A percentile compares a stretch with the other conserved stretches of the same genome.
These are phyloP conservation scores for Aspergillus nanangensis DNA, from an alignment of 495 filamentous ascomycete genomes.

Conservation along the genomic window DNA sequence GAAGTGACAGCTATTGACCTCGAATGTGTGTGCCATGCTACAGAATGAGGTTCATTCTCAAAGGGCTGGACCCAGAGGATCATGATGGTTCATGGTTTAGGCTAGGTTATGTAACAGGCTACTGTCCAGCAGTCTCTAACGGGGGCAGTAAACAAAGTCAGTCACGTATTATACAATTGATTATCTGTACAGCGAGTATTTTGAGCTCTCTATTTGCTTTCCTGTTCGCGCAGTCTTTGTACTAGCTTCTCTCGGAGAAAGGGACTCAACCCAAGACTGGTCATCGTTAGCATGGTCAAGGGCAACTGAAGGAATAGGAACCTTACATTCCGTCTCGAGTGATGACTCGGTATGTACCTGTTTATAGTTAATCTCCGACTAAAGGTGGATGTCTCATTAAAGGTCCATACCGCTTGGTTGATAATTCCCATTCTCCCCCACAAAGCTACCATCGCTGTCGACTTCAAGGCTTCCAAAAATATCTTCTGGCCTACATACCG, in stretches of 20 bases:
- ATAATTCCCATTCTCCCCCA: conserved; percentile 53
- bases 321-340: conserved; percentile 61
- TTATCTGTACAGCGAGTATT: no score
- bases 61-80: background rate
- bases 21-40: background rate
- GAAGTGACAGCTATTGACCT: conserved; percentile 34
- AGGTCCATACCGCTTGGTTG: conserved; percentile 48
- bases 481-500: conserved; percentile 60
- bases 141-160: no score
- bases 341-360: conserved; percentile 50
- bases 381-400: background rate
- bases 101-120: background rate
- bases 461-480: conserved; percentile 93
- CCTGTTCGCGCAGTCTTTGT: conserved; percentile 38
- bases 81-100: background rate
- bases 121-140: background rate
- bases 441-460: conserved; percentile 69
- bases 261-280: conserved; percentile 47
- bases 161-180: background rate
- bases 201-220: conserved; percentile 16
- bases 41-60: no score
- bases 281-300: conserved; percentile 13
- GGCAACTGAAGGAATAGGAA: background rate
- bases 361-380: conserved; percentile 10
- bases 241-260: conserved; percentile 55